A percentile compares a stretch with the other conserved stretches of the same genome.
Conservation (phyloP, 176 grass and related monocot species). For the Hordeum marinum region DNA sequence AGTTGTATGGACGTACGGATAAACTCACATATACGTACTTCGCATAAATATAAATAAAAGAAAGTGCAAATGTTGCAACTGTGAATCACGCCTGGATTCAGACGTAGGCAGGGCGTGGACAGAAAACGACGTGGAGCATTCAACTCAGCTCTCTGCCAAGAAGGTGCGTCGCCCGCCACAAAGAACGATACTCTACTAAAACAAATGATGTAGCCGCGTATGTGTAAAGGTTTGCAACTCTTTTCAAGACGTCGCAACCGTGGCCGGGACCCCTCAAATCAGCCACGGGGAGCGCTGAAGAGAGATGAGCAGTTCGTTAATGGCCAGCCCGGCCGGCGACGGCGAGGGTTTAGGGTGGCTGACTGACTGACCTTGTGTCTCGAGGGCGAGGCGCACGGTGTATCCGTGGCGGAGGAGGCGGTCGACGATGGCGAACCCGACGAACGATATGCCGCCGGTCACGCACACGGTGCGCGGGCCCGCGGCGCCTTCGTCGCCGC, state of each 20-base stretch:
- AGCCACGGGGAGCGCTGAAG: neutral
- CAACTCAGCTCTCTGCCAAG: neutral
- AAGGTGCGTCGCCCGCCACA: neutral
- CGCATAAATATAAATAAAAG: too few species aligned
- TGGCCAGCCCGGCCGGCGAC: neutral
- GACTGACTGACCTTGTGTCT: slow-evolving; percentile 63
- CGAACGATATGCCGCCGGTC: slow-evolving; percentile 80
- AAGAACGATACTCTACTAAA: too few species aligned
- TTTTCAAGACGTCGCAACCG: neutral
- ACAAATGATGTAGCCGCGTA: neutral
- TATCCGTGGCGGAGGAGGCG: slow-evolving; percentile 77
- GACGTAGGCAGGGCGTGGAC: neutral
- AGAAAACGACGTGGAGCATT: neutral
- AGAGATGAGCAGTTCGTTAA: neutral
- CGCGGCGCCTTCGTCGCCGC: slow-evolving; percentile 20
- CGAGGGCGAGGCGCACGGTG: slow-evolving; percentile 88
- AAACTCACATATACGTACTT: too few species aligned
- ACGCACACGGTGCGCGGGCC: slow-evolving; percentile 68
- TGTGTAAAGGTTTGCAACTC: neutral
- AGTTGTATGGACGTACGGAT: neutral
- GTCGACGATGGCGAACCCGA: slow-evolving; percentile 82
- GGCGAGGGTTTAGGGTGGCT: too few species aligned
- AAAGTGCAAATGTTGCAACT: too few species aligned
- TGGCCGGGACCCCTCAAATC: neutral
- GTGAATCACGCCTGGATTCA: neutral